Conservation (phyloP, 768 basidiomycete genomes). For the Suillus subalutaceus region DNA sequence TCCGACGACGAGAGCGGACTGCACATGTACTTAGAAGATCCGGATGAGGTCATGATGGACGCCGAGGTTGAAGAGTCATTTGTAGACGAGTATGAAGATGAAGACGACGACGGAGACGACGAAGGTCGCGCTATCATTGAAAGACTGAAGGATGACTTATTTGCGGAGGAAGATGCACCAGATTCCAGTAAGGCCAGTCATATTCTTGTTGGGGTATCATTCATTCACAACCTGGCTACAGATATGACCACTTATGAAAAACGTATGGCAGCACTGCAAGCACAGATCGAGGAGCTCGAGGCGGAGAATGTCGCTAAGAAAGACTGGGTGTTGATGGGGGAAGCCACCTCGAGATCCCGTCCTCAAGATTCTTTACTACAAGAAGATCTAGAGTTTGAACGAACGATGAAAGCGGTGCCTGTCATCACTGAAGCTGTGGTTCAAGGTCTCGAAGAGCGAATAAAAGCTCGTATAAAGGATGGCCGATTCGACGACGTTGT, state of each 20-base stretch:
- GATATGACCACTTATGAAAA: slow-evolving; percentile 80
- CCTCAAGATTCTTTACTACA: slow-evolving; percentile 92
- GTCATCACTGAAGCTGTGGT: slow-evolving; percentile 89
- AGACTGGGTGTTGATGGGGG: slow-evolving; percentile 92
- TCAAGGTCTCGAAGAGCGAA: slow-evolving; percentile 80
- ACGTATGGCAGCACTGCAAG: slow-evolving; percentile 69
- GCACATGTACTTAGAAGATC: slow-evolving; percentile 35
- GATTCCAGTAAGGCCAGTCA: slow-evolving; percentile 3
- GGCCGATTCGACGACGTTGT: slow-evolving; percentile 90
- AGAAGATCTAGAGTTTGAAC: slow-evolving; percentile 95
- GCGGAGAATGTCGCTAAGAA: slow-evolving; percentile 86
- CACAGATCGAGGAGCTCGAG: slow-evolving; percentile 84
- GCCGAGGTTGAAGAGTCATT: slow-evolving; percentile 29
- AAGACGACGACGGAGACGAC: slow-evolving; percentile 30
- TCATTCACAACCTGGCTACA: slow-evolving; percentile 23
- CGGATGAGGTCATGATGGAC: slow-evolving; percentile 37
- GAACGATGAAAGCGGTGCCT: slow-evolving; percentile 83
- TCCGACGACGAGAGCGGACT: slow-evolving; percentile 44
- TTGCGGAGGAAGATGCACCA: slow-evolving; percentile 62
- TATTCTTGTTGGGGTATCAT: neutral
- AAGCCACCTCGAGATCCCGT: slow-evolving; percentile 78
- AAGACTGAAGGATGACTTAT: slow-evolving; percentile 76
- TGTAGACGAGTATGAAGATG: slow-evolving; percentile 26
- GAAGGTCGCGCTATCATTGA: slow-evolving; percentile 55
- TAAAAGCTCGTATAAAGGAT: slow-evolving; percentile 87